Percentiles rank a stretch among this genome's conserved stretches.
Conservation (phyloP, 768 basidiomycete species). For the Amanita subjunquillea region DNA sequence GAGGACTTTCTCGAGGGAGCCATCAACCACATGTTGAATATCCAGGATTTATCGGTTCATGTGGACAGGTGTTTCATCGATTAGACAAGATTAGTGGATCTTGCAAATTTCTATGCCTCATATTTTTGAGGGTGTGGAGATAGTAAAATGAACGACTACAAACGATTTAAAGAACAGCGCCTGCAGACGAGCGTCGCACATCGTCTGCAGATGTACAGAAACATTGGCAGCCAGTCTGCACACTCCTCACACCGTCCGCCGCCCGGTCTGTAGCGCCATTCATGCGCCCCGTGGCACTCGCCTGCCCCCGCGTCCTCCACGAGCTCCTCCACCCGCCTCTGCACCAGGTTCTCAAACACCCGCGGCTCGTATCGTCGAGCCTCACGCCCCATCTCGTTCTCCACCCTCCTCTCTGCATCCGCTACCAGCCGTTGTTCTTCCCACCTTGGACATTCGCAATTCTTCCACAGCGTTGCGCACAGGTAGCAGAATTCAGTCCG, state of each 20-base stretch:
- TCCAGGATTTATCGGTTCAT: too few relatives aligned
- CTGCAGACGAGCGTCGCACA: slow-evolving; percentile 3
- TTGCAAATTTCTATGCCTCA: too few relatives aligned
- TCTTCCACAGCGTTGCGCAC: slow-evolving; percentile 54
- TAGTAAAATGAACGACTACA: neutral
- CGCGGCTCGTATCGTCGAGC: neutral
- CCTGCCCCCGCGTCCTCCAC: neutral
- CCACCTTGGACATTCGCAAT: slow-evolving; percentile 54
- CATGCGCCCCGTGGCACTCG: neutral
- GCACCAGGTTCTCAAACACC: neutral
- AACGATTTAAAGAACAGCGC: slow-evolving; percentile 2
- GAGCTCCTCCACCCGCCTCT: neutral
- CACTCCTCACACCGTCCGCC: slow-evolving; percentile 2
- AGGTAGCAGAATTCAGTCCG: slow-evolving; percentile 53
- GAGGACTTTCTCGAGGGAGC: too few relatives aligned
- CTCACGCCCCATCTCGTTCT: neutral
- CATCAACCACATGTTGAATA: too few relatives aligned
- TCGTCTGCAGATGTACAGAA: neutral
- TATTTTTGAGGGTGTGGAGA: too few relatives aligned
- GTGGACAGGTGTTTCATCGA: too few relatives aligned
- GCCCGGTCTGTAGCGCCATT: neutral
- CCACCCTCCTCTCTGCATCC: slow-evolving; percentile 1
- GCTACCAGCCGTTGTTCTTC: slow-evolving; percentile 32
- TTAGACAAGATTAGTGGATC: too few relatives aligned
- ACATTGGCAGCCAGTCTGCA: neutral